Base-by-base conservation (phyloP, 768 basidiomycete genomes). In the Rhodosporidiobolus odoratus region DNA sequence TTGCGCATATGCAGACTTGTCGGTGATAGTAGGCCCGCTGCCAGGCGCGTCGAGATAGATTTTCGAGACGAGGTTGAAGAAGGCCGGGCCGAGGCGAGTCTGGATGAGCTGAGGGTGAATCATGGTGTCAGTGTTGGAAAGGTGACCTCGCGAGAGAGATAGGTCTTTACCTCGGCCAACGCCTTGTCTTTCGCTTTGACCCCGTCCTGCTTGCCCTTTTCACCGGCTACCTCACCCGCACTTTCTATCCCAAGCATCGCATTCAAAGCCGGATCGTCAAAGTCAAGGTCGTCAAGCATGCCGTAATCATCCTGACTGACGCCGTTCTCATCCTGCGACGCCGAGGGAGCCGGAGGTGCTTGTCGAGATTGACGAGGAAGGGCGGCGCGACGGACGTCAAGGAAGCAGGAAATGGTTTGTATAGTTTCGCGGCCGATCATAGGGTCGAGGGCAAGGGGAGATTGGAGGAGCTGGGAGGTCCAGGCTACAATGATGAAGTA, bases 261-360 rank as follows among this genome's bases (percentile, higher is more conserved):
- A 25, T 84, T 75, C 1, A 89, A 77, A 23, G 82, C 83, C 30
- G 86, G 87, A 74, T 90, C 88, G 62, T 84, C 80, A 32, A 86
- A 81, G 64, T 88, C 85, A 57, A 88, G 79, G 69, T 86, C 84
- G 56, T 71, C 74, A 48, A 87, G 76, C 53, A 81, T 80, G 23
- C 84, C 85, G 72, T 86, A 92, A 62, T 88, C 86, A 65, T 91
- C 89, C 76, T 93, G 90, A 72, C 88, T 91, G 69, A 91, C 90
- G 45, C 84, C 84, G 25, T 77, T 77, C 13, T 73, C 71, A 23
- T 54, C 70, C 43, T 76, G 76, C 0, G 5, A 21, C 5, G 19
- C 21, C 40, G 69, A 56, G 63, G 65, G 27, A 9, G 41, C 30
- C 43, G 48, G 37, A 23, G 57, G 4, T 1, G 60, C 15, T 50